phyloP scores from a whole-genome alignment of 2,329 filamentous ascomycete genomes.

The Biscogniauxia marginata region DNA sequence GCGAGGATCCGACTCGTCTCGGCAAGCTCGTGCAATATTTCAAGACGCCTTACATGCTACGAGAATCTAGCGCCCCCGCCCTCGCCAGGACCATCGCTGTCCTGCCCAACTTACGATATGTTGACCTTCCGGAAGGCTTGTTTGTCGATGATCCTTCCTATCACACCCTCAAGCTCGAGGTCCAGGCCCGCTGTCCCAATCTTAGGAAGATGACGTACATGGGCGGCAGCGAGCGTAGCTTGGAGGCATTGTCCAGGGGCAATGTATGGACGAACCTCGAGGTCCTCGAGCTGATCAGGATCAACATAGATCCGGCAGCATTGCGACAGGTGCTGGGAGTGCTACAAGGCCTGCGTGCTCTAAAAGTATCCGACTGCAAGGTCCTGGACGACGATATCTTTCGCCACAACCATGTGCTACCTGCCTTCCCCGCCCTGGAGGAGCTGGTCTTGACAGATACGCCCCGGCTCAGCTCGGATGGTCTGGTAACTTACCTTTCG shows the following conservation, averaged over 20 bases:
- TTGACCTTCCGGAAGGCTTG: conserved; percentile 87
- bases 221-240: conserved; percentile 72
- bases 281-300: conserved; percentile 66
- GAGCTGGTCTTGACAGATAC: conserved; percentile 71
- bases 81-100: conserved; percentile 84
- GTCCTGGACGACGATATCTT: conserved; percentile 79
- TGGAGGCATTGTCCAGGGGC: conserved; percentile 66
- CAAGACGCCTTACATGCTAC: conserved; percentile 92
- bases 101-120: conserved; percentile 79
- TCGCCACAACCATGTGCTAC: conserved; percentile 60
- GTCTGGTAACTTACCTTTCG: conserved; percentile 67
- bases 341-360: conserved; percentile 65
- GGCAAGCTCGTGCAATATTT: conserved; percentile 72
- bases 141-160: conserved; percentile 78
- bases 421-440: conserved; percentile 71
- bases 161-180: conserved; percentile 73
- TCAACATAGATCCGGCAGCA: conserved; percentile 68
- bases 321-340: conserved; percentile 69
- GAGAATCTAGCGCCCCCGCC: conserved; percentile 80
- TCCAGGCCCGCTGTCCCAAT: conserved; percentile 79
- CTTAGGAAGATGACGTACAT: conserved; percentile 88
- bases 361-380: conserved; percentile 70
- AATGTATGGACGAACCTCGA: conserved; percentile 69
- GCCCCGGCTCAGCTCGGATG: conserved; percentile 68
- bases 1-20: conserved; percentile 69